A percentile compares a stretch with the other conserved stretches of the same genome.
phyloP scores from a whole-genome alignment of 257 asterid genomes.

The Asclepias syriaca region DNA sequence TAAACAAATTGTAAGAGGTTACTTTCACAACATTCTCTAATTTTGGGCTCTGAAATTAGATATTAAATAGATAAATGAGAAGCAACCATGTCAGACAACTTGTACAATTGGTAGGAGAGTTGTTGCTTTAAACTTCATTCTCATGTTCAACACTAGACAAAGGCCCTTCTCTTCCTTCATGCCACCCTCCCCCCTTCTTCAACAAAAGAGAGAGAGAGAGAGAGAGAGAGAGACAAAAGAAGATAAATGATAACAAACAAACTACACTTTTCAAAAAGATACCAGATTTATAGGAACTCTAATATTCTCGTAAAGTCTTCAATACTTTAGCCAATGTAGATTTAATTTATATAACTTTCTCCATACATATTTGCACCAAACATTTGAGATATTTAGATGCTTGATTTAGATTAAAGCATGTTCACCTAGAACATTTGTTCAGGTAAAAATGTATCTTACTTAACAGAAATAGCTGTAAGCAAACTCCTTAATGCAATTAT shows the following conservation, averaged over 20 bases:
- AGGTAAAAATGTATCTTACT: not conserved
- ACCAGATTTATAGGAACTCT: not conserved
- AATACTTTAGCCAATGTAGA: not conserved
- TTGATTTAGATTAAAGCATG: not conserved
- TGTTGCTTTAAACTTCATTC: not conserved
- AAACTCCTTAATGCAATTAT: not conserved
- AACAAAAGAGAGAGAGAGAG: too few species aligned
- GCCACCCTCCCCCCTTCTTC: not conserved
- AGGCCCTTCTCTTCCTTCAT: not conserved
- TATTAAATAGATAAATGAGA: not conserved
- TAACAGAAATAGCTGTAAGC: not conserved
- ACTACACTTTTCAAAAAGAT: not conserved
- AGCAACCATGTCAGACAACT: not conserved
- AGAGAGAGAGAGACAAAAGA: not conserved
- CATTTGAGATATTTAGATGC: not conserved
- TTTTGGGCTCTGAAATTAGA: not conserved
- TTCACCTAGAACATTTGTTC: not conserved
- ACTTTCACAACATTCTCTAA: not conserved
- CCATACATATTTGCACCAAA: not conserved
- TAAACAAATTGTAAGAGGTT: not conserved
- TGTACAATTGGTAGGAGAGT: not conserved
- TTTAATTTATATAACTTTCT: not conserved
- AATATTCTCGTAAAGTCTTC: not conserved
- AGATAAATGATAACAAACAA: not conserved
- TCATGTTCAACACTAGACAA: not conserved